phyloP scores from a whole-genome alignment of 148 eudicot genomes.

The Chenopodium quinoa region DNA sequence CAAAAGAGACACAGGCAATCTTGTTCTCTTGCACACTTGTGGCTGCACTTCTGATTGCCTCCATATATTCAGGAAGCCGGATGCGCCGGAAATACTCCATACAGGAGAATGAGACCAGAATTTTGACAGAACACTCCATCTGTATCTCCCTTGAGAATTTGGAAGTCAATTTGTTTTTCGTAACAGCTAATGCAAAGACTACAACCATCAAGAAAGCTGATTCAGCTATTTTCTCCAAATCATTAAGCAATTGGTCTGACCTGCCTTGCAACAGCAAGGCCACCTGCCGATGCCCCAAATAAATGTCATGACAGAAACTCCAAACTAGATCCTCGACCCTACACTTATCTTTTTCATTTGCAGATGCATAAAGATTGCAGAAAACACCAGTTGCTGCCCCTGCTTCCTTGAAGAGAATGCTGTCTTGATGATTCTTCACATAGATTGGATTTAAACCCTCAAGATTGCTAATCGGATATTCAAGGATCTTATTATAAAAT shows the following conservation, averaged over 20 bases:
- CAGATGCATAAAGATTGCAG: slow-evolving; percentile 69
- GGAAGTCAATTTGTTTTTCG: slow-evolving; percentile 57
- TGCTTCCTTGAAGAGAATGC: slow-evolving; percentile 73
- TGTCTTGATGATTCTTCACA: slow-evolving; percentile 55
- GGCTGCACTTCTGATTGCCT: slow-evolving; percentile 64
- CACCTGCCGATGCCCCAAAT: slow-evolving; percentile 63
- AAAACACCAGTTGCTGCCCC: slow-evolving; percentile 81
- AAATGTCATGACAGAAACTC: slow-evolving; percentile 68
- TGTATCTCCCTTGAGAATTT: slow-evolving; percentile 41
- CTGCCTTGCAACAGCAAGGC: slow-evolving; percentile 51
- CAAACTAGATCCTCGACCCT: slow-evolving; percentile 67
- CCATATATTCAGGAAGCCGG: slow-evolving; percentile 85
- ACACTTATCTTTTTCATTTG: slow-evolving; percentile 55
- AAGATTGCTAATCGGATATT: slow-evolving; percentile 27
- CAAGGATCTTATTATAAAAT: slow-evolving; percentile 44
- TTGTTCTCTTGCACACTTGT: slow-evolving; percentile 63
- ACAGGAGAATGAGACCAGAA: slow-evolving; percentile 80
- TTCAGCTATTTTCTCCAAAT: slow-evolving; percentile 81
- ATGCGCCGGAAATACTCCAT: slow-evolving; percentile 87
- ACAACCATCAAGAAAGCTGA: slow-evolving; percentile 94
- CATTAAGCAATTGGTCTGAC: slow-evolving; percentile 49
- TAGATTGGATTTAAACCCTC: slow-evolving; percentile 26
- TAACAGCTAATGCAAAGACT: slow-evolving; percentile 82
- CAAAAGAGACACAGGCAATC: slow-evolving; percentile 64
- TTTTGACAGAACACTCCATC: slow-evolving; percentile 54